Conservation (phyloP, 768 basidiomycete genomes). For the Termitomyces sp. region DNA sequence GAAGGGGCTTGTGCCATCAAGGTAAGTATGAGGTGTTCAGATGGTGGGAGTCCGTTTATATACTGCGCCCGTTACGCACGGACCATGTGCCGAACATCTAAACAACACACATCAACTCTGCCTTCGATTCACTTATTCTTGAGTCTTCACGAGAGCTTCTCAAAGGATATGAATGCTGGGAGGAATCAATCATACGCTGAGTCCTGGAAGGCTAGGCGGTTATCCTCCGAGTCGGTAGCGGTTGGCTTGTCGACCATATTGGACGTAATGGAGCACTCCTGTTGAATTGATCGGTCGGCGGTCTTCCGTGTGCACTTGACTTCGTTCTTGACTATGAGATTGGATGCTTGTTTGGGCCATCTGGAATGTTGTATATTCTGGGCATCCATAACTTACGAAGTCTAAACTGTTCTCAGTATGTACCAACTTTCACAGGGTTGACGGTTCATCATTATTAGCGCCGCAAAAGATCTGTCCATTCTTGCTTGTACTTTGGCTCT, state of each 20-base stretch:
- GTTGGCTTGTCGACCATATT: not conserved
- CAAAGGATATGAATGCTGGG: not conserved
- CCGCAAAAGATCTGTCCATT: not conserved
- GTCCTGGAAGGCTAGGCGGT: not conserved
- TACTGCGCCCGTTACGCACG: conserved; percentile 30
- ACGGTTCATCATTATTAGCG: not conserved
- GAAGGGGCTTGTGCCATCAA: conserved; percentile 60
- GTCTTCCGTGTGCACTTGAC: not conserved
- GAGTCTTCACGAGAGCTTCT: not conserved
- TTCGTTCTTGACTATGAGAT: not conserved
- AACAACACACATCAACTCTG: not conserved
- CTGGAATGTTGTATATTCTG: not conserved
- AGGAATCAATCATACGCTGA: not conserved
- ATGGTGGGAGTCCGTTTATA: conserved; percentile 18
- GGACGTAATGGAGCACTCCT: not conserved
- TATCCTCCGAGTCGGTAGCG: not conserved
- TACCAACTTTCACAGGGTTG: not conserved
- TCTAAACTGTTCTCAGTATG: not conserved
- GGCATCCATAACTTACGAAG: not conserved
- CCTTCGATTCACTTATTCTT: not conserved
- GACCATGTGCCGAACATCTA: conserved; percentile 22
- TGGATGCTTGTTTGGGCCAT: not conserved
- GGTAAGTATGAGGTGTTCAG: conserved; percentile 46
- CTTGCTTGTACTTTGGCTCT: not conserved
- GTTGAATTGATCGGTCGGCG: not conserved